phyloP scores from a whole-genome alignment of 495 filamentous ascomycete species.

The Pyronema omphalodes region DNA sequence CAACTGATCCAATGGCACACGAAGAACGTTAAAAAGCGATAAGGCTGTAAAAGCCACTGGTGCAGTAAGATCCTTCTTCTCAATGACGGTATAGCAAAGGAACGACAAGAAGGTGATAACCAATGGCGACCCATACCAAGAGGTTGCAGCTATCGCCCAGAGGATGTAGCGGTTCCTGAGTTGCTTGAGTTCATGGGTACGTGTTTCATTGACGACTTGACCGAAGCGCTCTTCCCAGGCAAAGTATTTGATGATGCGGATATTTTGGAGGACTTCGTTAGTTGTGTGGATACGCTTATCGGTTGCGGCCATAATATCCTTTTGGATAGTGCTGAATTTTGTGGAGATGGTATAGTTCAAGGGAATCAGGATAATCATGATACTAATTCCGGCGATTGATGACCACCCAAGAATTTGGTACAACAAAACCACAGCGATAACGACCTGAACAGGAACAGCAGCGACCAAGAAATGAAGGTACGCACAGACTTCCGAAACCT shows the following conservation, averaged over 20 bases:
- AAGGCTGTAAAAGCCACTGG: conserved; percentile 93
- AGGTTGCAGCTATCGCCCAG: conserved; percentile 76
- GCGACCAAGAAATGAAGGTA: conserved; percentile 80
- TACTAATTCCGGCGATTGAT: conserved; percentile 80
- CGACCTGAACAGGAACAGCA: conserved; percentile 63
- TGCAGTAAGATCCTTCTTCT: conserved; percentile 73
- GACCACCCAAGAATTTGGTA: conserved; percentile 81
- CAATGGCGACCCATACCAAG: conserved; percentile 94
- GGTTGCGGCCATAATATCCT: conserved; percentile 79
- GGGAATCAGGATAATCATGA: conserved; percentile 78
- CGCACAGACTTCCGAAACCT: conserved; percentile 79
- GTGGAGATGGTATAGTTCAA: conserved; percentile 74
- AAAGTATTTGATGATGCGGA: conserved; percentile 98
- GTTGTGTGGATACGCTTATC: conserved; percentile 93
- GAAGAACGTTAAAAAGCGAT: conserved; percentile 87
- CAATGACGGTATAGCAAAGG: conserved; percentile 76
- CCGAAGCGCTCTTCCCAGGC: conserved; percentile 93
- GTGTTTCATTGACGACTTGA: conserved; percentile 72
- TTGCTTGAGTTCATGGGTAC: conserved; percentile 55
- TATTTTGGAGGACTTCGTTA: conserved; percentile 93
- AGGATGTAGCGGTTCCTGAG: conserved; percentile 69
- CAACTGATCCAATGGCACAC: conserved; percentile 84
- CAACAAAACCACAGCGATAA: conserved; percentile 55
- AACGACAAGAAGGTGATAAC: conserved; percentile 94
- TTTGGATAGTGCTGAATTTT: conserved; percentile 67